Evolutionary conservation across 169 alveolate species (phyloP).

Genomic region (Plasmodium knowlesi): DNA sequence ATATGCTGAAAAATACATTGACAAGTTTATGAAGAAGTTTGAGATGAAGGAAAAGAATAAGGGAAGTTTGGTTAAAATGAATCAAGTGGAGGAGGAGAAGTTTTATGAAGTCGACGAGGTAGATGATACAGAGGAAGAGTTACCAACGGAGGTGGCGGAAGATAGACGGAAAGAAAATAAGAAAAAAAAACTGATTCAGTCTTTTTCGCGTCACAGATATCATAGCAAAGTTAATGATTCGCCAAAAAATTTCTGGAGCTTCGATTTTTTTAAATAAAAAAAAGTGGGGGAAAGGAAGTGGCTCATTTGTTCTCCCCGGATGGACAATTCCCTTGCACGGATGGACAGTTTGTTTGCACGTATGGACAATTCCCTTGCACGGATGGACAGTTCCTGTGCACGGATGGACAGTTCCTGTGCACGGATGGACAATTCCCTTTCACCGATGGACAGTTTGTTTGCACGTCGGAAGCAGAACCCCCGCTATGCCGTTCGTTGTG

Average conservation of each 20-base stretch:
- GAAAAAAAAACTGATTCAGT: conserved; percentile 46
- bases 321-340: too few relatives aligned
- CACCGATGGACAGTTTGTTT: too few relatives aligned
- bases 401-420: too few relatives aligned
- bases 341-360: not conserved
- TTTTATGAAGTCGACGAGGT: not conserved
- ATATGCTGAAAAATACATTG: not conserved
- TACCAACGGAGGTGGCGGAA: not conserved
- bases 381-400: not conserved
- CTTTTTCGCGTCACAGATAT: conserved; percentile 68
- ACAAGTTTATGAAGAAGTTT: not conserved
- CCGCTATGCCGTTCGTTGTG: not conserved
- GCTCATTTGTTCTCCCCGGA: not conserved
- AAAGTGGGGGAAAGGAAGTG: not conserved
- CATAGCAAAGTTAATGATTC: conserved; percentile 72
- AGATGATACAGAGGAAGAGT: not conserved
- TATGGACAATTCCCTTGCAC: too few relatives aligned
- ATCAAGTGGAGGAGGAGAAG: not conserved
- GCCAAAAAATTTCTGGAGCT: conserved; percentile 73
- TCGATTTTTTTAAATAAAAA: conserved; percentile 65
- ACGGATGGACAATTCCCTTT: not conserved
- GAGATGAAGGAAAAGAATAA: not conserved
- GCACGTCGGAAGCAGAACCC: not conserved
- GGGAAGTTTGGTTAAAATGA: not conserved
- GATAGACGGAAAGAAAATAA: conserved; percentile 33